phyloP scores from a whole-genome alignment of 306 rosid genomes.

The Inga leiocalycina region DNA sequence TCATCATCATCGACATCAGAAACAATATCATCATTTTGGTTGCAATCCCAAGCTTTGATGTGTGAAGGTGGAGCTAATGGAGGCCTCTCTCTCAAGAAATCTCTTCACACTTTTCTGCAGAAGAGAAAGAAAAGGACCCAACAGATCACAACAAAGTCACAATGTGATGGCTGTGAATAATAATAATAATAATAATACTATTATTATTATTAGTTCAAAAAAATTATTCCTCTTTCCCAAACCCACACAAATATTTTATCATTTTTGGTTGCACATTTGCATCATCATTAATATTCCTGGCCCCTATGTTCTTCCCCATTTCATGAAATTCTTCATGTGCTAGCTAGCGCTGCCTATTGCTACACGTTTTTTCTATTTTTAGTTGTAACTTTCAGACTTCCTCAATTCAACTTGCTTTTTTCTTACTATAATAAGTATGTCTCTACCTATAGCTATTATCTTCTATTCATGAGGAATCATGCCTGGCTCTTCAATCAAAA shows the following conservation, averaged over 20 bases:
- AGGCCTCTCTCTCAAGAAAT: slow-evolving; percentile 37
- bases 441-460: not conserved
- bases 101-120: slow-evolving; percentile 40
- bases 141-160: slow-evolving; percentile 7
- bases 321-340: not conserved
- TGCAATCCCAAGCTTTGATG: slow-evolving; percentile 35
- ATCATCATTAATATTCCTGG: not conserved
- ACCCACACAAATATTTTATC: not conserved
- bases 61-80: not conserved
- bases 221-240: not conserved
- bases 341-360: not conserved
- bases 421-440: not conserved
- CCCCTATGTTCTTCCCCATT: not conserved
- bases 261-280: not conserved
- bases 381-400: not conserved
- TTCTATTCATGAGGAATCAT: too few relatives aligned
- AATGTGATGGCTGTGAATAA: not conserved
- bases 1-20: not conserved
- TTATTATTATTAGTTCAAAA: not conserved
- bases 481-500: not conserved
- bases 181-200: not conserved
- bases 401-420: not conserved
- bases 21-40: slow-evolving; percentile 8
- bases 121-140: slow-evolving; percentile 39
- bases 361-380: not conserved